These are phyloP conservation scores for Phytopythium sindhum DNA, from an alignment of 352 stramenopile species.

Conservation along the genomic window DNA sequence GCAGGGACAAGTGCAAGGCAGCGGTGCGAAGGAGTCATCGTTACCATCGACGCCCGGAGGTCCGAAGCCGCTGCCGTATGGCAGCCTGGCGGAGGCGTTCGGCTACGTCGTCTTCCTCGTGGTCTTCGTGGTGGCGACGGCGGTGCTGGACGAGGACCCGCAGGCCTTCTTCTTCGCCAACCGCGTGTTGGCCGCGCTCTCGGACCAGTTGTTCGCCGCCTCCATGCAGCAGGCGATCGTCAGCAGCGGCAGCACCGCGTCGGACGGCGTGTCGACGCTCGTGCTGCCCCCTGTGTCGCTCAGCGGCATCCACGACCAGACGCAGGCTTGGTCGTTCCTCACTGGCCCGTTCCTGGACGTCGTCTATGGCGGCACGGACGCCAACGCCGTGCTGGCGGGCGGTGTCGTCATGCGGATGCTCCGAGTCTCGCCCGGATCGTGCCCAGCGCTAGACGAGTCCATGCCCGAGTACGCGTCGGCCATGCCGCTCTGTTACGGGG, in stretches of 20 bases:
- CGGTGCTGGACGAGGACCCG: slow-evolving; percentile 37
- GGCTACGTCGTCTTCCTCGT: slow-evolving; percentile 52
- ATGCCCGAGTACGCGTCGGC: slow-evolving; percentile 61
- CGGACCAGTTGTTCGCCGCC: slow-evolving; percentile 45
- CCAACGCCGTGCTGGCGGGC: slow-evolving; percentile 46
- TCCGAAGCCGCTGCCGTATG: slow-evolving; percentile 34
- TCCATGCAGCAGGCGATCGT: slow-evolving; percentile 10
- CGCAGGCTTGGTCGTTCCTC: slow-evolving; percentile 62
- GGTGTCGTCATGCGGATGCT: slow-evolving; percentile 55
- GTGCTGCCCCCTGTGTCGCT: slow-evolving; percentile 37
- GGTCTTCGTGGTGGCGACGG: slow-evolving; percentile 52
- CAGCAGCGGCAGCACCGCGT: background rate
- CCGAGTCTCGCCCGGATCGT: slow-evolving; percentile 52
- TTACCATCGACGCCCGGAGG: background rate
- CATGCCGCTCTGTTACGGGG: slow-evolving; percentile 59
- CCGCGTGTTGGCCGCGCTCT: slow-evolving; percentile 40
- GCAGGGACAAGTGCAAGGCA: background rate
- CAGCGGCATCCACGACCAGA: slow-evolving; percentile 47
- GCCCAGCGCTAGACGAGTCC: slow-evolving; percentile 32
- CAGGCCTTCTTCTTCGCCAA: slow-evolving; percentile 68
- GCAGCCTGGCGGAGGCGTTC: slow-evolving; percentile 44
- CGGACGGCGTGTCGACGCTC: slow-evolving; percentile 13
- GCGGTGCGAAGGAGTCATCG: background rate
- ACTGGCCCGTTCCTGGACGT: slow-evolving; percentile 54
- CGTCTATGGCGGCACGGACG: slow-evolving; percentile 33